phyloP scores from a whole-genome alignment of 2,329 filamentous ascomycete genomes.

The Colletotrichum graminicola region DNA sequence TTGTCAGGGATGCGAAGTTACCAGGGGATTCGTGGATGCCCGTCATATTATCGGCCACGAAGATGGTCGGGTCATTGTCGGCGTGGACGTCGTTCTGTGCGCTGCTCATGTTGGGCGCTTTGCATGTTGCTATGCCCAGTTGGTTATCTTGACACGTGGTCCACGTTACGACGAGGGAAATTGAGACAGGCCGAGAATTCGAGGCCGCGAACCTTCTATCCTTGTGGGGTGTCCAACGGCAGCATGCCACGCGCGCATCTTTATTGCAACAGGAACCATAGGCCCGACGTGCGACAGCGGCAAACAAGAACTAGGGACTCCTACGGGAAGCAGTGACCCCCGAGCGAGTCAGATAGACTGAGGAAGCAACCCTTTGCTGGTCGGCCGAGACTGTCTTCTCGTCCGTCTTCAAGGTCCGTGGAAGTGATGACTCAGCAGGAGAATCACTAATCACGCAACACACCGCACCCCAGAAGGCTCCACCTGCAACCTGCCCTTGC shows the following conservation, averaged over 20 bases:
- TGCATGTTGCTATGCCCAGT: background rate
- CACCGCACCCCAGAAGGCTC: background rate
- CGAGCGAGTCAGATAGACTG: background rate
- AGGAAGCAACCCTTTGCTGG: background rate
- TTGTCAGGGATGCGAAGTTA: background rate
- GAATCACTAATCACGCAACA: conserved; percentile 26
- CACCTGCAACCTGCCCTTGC: conserved; percentile 31
- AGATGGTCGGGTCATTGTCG: background rate
- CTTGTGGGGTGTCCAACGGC: background rate
- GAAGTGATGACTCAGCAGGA: conserved; percentile 26
- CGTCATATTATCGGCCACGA: conserved; percentile 7
- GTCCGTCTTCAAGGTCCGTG: background rate
- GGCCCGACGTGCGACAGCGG: background rate
- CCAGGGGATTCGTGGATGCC: background rate
- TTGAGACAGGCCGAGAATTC: background rate
- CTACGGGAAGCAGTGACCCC: background rate
- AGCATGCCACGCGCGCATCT: background rate
- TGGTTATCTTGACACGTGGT: too few relatives aligned
- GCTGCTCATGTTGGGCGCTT: background rate
- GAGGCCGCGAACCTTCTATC: background rate
- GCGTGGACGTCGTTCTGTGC: background rate
- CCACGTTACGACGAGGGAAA: background rate
- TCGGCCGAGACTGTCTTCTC: background rate
- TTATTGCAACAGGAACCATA: background rate
- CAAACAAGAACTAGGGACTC: background rate